Percentiles rank a stretch among this genome's conserved stretches.
Conservation (phyloP, 2,329 filamentous ascomycete species). For the Aspergillus oerlinghausenensis region DNA sequence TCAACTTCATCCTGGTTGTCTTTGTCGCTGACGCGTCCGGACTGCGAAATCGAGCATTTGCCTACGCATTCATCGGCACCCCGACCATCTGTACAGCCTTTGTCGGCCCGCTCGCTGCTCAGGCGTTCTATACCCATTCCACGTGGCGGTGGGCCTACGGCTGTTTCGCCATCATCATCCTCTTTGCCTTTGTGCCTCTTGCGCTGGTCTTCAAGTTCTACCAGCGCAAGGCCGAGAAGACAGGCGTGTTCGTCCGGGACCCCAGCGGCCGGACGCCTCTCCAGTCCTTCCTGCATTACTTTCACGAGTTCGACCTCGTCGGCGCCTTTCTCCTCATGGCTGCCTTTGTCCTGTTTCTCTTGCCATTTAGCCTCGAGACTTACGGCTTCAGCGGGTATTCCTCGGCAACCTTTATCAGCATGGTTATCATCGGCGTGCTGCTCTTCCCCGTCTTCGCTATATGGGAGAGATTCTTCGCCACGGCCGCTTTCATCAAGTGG, state of each 20-base stretch:
- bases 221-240: slow-evolving; percentile 52
- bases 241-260: slow-evolving; percentile 47
- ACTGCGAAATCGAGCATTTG: slow-evolving; percentile 56
- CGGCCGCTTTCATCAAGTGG: slow-evolving; percentile 52
- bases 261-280: slow-evolving; percentile 43
- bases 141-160: slow-evolving; percentile 63
- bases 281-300: slow-evolving; percentile 51
- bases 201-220: slow-evolving; percentile 52
- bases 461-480: slow-evolving; percentile 53
- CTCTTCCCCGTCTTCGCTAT: slow-evolving; percentile 51
- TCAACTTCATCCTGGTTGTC: slow-evolving; percentile 54
- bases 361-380: slow-evolving; percentile 57
- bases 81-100: slow-evolving; percentile 60
- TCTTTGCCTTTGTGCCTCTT: slow-evolving; percentile 53
- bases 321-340: slow-evolving; percentile 58
- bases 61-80: slow-evolving; percentile 55
- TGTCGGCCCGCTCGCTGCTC: slow-evolving; percentile 50
- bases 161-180: slow-evolving; percentile 56
- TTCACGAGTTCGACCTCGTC: slow-evolving; percentile 59
- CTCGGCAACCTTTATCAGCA: slow-evolving; percentile 46
- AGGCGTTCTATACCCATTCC: slow-evolving; percentile 45
- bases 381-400: slow-evolving; percentile 38
- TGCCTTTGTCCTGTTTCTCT: slow-evolving; percentile 60
- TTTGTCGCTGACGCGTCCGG: slow-evolving; percentile 61
- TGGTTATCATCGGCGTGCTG: slow-evolving; percentile 51